Base-by-base conservation (phyloP, 2,329 filamentous ascomycete genomes). In the Diaporthe australafricana region DNA sequence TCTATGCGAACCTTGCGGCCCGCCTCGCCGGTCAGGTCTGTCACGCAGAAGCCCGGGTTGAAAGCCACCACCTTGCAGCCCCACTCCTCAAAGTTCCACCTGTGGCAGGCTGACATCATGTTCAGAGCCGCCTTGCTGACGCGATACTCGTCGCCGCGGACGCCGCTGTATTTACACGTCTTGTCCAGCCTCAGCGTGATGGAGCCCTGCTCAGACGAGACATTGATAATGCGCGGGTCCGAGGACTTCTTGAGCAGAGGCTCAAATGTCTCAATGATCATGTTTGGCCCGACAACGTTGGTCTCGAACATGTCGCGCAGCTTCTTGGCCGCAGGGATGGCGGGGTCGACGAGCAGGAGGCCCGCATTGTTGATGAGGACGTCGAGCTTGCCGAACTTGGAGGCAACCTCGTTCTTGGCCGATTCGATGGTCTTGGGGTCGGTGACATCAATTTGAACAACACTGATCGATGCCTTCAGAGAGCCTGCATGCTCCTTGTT, bases 311-410 rank as follows among this genome's bases (percentile, higher is more conserved):
- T 84, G 16, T 89, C 85, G 81, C 90, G 90, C 0, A 42, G 40
- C 5, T 11, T 14, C 40, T 11, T 42, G 5, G 17, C 11, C 11
- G 17, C 11, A 16, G 12, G 11, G 11, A 42, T 11, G 40, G 12
- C 40, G 5, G 89, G 83, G 74, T 87, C 83, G 50, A 55, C 50
- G 68, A n/a, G n/a, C 5, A 45, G 42, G n/a, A 5, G 42, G 40
- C 91, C 91, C 1, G 91, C 90, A 70, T 86, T 87, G 80, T 86
- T 87, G 81, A 89, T 82, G 17, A 91, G 82, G 52, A 92, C 86
- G 74, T 90, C 88, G 67, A 93, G 85, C 50, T 75, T 78, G 48
- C 78, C 80, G 74, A 87, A 85, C 70, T 85, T 84, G 57, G 82
- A 78, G 7, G 83, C 80, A 55, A 93, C 81, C 50, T 89, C 83